phyloP scores from a whole-genome alignment of 768 basidiomycete species.

The Tulasnella calospora region DNA sequence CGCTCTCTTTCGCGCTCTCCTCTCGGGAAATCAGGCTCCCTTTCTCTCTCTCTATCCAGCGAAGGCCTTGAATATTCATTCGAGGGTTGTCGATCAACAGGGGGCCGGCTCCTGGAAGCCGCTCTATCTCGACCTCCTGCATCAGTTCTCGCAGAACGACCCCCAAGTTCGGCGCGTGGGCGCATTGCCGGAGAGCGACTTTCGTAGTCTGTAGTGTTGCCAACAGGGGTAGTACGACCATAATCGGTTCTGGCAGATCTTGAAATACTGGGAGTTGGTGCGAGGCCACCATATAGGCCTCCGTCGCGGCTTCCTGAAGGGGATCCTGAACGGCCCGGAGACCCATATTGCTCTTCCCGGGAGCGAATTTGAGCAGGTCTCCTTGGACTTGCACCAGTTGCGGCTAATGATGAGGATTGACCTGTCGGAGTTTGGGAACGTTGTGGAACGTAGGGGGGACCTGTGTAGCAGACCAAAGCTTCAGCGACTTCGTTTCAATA shows the following conservation, averaged over 20 bases:
- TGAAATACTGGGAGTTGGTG: not conserved
- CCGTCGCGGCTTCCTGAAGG: not conserved
- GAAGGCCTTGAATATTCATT: slow-evolving; percentile 4
- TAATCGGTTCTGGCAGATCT: not conserved
- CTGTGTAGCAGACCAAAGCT: not conserved
- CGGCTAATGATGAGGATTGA: not conserved
- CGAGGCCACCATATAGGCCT: not conserved
- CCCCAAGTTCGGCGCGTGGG: not conserved
- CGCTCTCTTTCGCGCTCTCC: not conserved
- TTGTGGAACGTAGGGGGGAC: not conserved
- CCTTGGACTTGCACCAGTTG: not conserved
- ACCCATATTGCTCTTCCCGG: not conserved
- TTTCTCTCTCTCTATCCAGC: not conserved
- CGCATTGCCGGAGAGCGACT: not conserved
- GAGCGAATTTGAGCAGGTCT: not conserved
- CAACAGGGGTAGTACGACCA: not conserved
- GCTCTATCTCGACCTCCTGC: not conserved
- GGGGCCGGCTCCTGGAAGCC: not conserved
- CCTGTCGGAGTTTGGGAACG: not conserved
- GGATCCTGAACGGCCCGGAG: not conserved
- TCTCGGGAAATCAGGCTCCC: not conserved
- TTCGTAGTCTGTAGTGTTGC: not conserved
- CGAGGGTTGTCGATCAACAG: slow-evolving; percentile 13
- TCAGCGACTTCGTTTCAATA: not conserved
- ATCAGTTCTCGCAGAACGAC: not conserved